Conservation (phyloP, 1,284 basidiomycete genomes). For the Paramarasmius palmivorus region DNA sequence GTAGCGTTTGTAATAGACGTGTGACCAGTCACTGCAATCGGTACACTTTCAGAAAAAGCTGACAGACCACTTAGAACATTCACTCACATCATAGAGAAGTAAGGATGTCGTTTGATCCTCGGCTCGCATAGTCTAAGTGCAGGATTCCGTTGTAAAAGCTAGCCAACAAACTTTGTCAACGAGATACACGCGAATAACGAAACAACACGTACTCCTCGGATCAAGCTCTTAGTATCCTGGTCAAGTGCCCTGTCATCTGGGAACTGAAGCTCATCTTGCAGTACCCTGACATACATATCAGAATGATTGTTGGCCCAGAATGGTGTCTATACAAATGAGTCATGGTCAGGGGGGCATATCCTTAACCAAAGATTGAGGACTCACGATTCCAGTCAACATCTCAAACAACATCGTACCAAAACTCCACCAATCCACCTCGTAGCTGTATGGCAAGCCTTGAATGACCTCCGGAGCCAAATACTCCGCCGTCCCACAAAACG, state of each 20-base stretch:
- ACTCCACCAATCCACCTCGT: slow-evolving; percentile 98
- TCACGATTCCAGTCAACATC: slow-evolving; percentile 87
- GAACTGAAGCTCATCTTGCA: slow-evolving; percentile 88
- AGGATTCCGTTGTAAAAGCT: slow-evolving; percentile 93
- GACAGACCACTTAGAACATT: slow-evolving; percentile 5
- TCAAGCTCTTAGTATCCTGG: slow-evolving; percentile 91
- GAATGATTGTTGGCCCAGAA: slow-evolving; percentile 94
- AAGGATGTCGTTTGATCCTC: slow-evolving; percentile 91
- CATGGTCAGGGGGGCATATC: slow-evolving; percentile 14
- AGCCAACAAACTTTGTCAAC: slow-evolving; percentile 17
- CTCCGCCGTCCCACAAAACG: slow-evolving; percentile 91
- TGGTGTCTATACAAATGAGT: slow-evolving; percentile 65
- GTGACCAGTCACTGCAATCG: slow-evolving; percentile 78
- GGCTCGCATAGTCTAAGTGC: slow-evolving; percentile 89
- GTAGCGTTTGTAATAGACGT: slow-evolving; percentile 93
- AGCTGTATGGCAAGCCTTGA: slow-evolving; percentile 87
- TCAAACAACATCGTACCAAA: slow-evolving; percentile 97
- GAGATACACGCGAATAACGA: slow-evolving; percentile 6
- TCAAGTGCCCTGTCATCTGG: slow-evolving; percentile 90
- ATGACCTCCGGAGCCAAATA: slow-evolving; percentile 96
- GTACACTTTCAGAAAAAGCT: slow-evolving; percentile 14
- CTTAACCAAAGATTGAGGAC: slow-evolving; percentile 32
- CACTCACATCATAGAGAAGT: slow-evolving; percentile 93
- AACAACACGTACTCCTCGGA: slow-evolving; percentile 76
- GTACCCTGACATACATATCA: slow-evolving; percentile 91